Evolutionary conservation across 352 stramenopile species (phyloP).

Genomic region (Thraustotheca clavata): DNA sequence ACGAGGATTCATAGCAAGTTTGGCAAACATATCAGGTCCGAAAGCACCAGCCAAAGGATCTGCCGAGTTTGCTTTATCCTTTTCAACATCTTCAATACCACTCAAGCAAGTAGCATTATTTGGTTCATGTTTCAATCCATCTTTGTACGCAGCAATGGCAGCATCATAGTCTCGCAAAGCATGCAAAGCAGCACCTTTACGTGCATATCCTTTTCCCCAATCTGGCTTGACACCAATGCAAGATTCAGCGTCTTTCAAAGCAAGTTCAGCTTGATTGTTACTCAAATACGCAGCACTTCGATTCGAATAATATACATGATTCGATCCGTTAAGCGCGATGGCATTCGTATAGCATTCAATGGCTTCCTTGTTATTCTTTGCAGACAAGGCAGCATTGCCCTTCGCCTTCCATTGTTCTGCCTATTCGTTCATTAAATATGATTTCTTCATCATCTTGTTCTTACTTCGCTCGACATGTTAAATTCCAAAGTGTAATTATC

Average conservation of each 20-base stretch:
- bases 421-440: slow-evolving; percentile 2
- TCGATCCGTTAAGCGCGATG: slow-evolving; percentile 91
- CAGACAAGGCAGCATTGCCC: slow-evolving; percentile 93
- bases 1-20: slow-evolving; percentile 85
- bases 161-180: slow-evolving; percentile 83
- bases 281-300: slow-evolving; percentile 97
- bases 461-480: slow-evolving; percentile 16
- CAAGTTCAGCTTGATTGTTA: slow-evolving; percentile 85
- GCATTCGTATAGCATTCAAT: slow-evolving; percentile 96
- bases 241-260: slow-evolving; percentile 93
- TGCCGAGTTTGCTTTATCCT: slow-evolving; percentile 59
- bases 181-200: slow-evolving; percentile 97
- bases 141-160: slow-evolving; percentile 71
- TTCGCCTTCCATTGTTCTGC: slow-evolving; percentile 82
- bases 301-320: slow-evolving; percentile 99
- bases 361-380: slow-evolving; percentile 90
- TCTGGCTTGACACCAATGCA: slow-evolving; percentile 92
- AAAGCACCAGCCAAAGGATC: slow-evolving; percentile 90
- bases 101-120: slow-evolving; percentile 87
- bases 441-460: not conserved
- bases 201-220: slow-evolving; percentile 97
- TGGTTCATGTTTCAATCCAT: slow-evolving; percentile 87
- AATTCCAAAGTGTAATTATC: slow-evolving; percentile 5
- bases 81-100: slow-evolving; percentile 91
- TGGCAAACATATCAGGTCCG: slow-evolving; percentile 93